A percentile compares a stretch with the other conserved stretches of the same genome.
These are phyloP conservation scores for Neofusicoccum laricinum DNA, from an alignment of 2,329 filamentous ascomycete species.

Conservation along the genomic window DNA sequence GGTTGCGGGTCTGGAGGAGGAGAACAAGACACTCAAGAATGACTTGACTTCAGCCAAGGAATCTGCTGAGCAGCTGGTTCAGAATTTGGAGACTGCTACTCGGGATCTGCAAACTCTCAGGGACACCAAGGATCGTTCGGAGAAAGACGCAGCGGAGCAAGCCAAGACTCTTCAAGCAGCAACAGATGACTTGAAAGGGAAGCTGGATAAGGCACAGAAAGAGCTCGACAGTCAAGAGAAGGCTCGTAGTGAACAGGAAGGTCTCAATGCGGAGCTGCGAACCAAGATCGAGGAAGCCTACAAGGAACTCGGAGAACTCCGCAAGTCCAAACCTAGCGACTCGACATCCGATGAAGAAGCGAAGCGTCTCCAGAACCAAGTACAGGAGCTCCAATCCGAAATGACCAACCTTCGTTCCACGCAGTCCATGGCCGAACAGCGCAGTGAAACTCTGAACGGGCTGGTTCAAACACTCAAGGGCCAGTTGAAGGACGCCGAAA, in stretches of 20 bases:
- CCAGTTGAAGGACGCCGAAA: conserved; percentile 54
- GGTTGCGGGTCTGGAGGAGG: conserved; percentile 65
- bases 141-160: conserved; percentile 31
- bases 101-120: conserved; percentile 58
- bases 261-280: conserved; percentile 37
- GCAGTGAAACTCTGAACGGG: conserved; percentile 52
- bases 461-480: conserved; percentile 53
- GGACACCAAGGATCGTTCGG: conserved; percentile 48
- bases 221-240: conserved; percentile 12
- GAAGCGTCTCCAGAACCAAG: conserved; percentile 27
- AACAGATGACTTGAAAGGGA: conserved; percentile 19
- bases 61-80: conserved; percentile 47
- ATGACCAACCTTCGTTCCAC: conserved; percentile 29
- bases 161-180: conserved; percentile 29
- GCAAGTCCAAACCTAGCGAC: conserved; percentile 29
- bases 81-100: conserved; percentile 66
- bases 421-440: conserved; percentile 48
- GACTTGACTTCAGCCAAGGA: conserved; percentile 72
- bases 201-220: conserved; percentile 19
- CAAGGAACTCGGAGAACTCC: conserved; percentile 48
- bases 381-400: conserved; percentile 31
- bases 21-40: conserved; percentile 65
- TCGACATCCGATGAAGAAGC: conserved; percentile 25
- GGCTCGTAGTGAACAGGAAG: conserved; percentile 24
- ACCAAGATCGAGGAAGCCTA: conserved; percentile 37